phyloP scores from a whole-genome alignment of 805 yeast genomes.

The Teunomyces kruisii region DNA sequence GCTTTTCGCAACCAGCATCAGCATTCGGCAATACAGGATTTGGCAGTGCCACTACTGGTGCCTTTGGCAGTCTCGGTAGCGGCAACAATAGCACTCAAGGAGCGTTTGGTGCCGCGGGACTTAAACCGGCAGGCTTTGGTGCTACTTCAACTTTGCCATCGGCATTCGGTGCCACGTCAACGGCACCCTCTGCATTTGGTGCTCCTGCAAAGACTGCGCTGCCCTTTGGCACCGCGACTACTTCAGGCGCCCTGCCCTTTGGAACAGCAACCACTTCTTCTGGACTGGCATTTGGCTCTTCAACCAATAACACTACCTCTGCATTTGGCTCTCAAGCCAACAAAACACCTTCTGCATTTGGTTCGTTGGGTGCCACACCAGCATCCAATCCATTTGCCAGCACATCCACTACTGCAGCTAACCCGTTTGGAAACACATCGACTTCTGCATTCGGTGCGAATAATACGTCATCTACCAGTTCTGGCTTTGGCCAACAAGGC shows the following conservation, averaged over 20 bases:
- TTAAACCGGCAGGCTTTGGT: conserved; percentile 8
- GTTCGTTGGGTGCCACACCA: background rate
- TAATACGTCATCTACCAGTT: background rate
- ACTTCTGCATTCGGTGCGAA: conserved; percentile 10
- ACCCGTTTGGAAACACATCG: conserved; percentile 2
- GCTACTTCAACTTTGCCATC: background rate
- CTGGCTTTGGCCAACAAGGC: background rate
- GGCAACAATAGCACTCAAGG: background rate
- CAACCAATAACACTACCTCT: background rate
- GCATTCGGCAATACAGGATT: conserved; percentile 10
- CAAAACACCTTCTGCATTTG: conserved; percentile 6
- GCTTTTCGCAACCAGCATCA: background rate
- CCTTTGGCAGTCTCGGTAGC: conserved; percentile 8
- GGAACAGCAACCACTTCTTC: conserved; percentile 10
- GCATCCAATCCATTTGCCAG: conserved; percentile 9
- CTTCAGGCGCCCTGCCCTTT: conserved; percentile 12
- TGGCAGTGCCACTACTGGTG: conserved; percentile 6
- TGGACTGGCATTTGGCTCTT: conserved; percentile 2
- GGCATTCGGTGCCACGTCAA: conserved; percentile 7
- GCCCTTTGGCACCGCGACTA: conserved; percentile 9
- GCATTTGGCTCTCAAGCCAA: conserved; percentile 4
- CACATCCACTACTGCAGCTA: conserved; percentile 5
- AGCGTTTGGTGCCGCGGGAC: conserved; percentile 1
- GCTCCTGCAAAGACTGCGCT: conserved; percentile 2
- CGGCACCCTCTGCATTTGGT: conserved; percentile 7